Conservation (phyloP, 75 land plant genomes). For the Selaginella moellendorffii region DNA sequence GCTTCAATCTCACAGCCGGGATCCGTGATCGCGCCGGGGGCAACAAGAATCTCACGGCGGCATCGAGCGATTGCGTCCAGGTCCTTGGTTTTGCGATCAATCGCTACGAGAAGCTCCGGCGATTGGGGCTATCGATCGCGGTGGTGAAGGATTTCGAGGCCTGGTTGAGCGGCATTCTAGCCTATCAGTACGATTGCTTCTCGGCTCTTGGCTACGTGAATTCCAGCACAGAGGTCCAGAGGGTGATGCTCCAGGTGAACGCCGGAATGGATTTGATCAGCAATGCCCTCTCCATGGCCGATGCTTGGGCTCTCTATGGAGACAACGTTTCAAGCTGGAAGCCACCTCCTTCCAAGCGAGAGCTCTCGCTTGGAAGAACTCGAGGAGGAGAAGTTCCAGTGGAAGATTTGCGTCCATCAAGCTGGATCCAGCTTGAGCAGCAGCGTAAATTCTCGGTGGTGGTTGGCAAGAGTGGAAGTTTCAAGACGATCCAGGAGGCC, state of each 20-base stretch:
- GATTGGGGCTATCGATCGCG: not conserved
- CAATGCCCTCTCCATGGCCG: constrained; percentile 51
- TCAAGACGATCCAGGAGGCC: not conserved
- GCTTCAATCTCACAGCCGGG: not conserved
- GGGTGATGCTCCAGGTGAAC: constrained; percentile 11
- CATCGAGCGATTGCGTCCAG: constrained; percentile 9
- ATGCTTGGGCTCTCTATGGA: constrained; percentile 27
- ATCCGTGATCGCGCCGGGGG: not conserved
- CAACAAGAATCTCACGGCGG: constrained; percentile 15
- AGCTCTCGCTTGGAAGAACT: not conserved
- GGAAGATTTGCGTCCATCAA: not conserved
- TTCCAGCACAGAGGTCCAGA: constrained; percentile 8
- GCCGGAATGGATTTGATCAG: constrained; percentile 35
- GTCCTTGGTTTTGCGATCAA: constrained; percentile 8
- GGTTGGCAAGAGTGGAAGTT: not conserved
- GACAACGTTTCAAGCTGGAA: constrained; percentile 19
- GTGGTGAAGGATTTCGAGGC: constrained; percentile 25
- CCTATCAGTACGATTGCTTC: constrained; percentile 21
- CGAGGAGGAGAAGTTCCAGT: not conserved
- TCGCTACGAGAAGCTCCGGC: constrained; percentile 8
- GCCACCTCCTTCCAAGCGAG: constrained; percentile 18
- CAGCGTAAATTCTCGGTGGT: not conserved
- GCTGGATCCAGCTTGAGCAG: not conserved
- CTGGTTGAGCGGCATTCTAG: constrained; percentile 30
- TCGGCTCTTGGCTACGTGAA: constrained; percentile 35